These are phyloP conservation scores for Mytilinidion resinicola DNA, from an alignment of 495 filamentous ascomycete species.

Conservation along the genomic window DNA sequence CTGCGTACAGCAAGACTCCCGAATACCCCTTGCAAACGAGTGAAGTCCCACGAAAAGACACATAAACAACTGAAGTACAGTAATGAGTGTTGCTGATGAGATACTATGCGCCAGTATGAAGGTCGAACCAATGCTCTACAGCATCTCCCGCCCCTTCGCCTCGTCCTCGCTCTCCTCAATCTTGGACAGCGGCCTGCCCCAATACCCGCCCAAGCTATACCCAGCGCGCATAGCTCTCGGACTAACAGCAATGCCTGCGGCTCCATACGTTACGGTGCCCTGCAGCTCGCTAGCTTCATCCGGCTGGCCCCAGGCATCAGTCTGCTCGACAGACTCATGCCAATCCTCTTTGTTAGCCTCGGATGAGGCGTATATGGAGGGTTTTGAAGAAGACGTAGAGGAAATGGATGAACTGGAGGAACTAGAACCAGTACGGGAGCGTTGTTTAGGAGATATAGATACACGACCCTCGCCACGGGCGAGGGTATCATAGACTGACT, in stretches of 20 bases:
- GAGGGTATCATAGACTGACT: slow-evolving; percentile 13
- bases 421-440: background rate
- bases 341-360: background rate
- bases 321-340: background rate
- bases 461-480: slow-evolving; percentile 4
- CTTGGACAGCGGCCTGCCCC: background rate
- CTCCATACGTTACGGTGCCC: background rate
- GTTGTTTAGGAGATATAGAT: background rate
- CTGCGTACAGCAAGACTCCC: no score
- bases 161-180: slow-evolving; percentile 2
- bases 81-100: no score
- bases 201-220: background rate
- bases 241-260: background rate
- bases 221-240: background rate
- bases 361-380: no score
- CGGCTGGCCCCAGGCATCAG: no score
- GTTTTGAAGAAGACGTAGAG: no score
- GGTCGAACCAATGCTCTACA: no score
- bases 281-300: background rate
- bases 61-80: no score
- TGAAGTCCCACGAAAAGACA: no score
- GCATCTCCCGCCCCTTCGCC: background rate
- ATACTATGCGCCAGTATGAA: no score
- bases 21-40: no score
- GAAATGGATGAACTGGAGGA: background rate